A percentile compares a stretch with the other conserved stretches of the same genome.
Conservation (phyloP, 495 filamentous ascomycete species). For the Darksidea phi region DNA sequence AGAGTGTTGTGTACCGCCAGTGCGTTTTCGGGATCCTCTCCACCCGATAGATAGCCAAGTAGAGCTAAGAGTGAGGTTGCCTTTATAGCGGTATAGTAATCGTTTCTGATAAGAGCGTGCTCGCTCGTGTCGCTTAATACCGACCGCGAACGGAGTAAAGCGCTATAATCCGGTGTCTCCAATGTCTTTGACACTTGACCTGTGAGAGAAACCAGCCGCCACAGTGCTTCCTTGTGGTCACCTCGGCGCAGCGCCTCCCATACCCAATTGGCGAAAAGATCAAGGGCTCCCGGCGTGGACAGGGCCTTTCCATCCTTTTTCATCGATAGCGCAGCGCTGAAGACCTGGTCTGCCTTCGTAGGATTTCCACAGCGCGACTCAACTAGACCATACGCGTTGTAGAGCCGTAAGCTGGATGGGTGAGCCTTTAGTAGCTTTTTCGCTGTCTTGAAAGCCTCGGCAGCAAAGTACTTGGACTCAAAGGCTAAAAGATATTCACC, state of each 20-base stretch:
- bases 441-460: slow-evolving; percentile 54
- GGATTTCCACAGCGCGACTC: slow-evolving; percentile 60
- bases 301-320: slow-evolving; percentile 45
- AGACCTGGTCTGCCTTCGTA: slow-evolving; percentile 60
- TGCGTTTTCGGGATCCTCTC: slow-evolving; percentile 39
- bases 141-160: slow-evolving; percentile 30
- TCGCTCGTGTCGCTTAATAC: slow-evolving; percentile 4
- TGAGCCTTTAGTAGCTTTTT: slow-evolving; percentile 70
- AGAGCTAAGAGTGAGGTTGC: slow-evolving; percentile 62
- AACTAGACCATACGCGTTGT: slow-evolving; percentile 74
- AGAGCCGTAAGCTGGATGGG: slow-evolving; percentile 64
- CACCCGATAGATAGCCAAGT: slow-evolving; percentile 59
- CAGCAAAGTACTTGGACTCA: slow-evolving; percentile 56
- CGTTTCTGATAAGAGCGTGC: slow-evolving; percentile 49
- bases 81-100: slow-evolving; percentile 53
- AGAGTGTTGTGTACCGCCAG: slow-evolving; percentile 45
- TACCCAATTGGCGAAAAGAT: slow-evolving; percentile 69
- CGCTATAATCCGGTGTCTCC: slow-evolving; percentile 16
- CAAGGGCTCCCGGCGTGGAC: slow-evolving; percentile 47
- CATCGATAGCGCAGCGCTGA: slow-evolving; percentile 63
- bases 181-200: slow-evolving; percentile 28
- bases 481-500: slow-evolving; percentile 73
- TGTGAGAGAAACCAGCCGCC: slow-evolving; percentile 49
- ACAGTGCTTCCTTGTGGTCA: slow-evolving; percentile 49
- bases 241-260: slow-evolving; percentile 62